These are phyloP conservation scores for Lasiodiplodia hormozganensis DNA, from an alignment of 2,329 filamentous ascomycete species.

Conservation along the genomic window DNA sequence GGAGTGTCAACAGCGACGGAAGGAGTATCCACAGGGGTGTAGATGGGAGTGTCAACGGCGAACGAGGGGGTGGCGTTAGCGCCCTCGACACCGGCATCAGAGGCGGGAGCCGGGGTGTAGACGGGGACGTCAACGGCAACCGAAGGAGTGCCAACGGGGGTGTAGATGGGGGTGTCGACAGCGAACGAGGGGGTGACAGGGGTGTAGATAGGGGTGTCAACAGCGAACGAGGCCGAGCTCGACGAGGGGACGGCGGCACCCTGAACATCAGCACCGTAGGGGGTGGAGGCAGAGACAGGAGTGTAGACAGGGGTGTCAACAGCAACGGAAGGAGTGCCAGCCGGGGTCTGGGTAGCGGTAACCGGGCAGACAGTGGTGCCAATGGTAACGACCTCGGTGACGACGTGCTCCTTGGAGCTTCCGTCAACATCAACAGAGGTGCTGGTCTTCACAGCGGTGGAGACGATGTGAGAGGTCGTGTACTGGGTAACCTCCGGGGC, in stretches of 20 bases:
- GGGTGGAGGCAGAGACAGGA: background rate
- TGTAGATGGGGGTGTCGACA: conserved; percentile 17
- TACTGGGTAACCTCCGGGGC: background rate
- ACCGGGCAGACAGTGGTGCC: conserved; percentile 16
- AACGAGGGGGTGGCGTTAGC: background rate
- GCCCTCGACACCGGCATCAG: background rate
- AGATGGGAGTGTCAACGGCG: background rate
- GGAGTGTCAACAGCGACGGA: conserved; percentile 4
- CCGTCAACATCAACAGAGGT: background rate
- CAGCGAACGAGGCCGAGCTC: background rate
- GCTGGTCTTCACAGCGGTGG: background rate
- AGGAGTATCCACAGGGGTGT: background rate
- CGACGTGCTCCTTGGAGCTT: background rate
- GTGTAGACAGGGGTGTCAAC: conserved; percentile 18
- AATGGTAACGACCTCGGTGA: background rate
- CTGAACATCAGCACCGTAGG: background rate
- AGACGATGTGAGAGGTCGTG: background rate
- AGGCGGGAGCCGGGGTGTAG: conserved; percentile 9
- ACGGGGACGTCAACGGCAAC: conserved; percentile 15
- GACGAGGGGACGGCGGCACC: background rate
- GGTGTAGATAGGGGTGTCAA: conserved; percentile 15
- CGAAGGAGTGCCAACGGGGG: background rate
- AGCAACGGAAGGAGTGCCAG: background rate
- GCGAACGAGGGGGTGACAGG: conserved; percentile 2
- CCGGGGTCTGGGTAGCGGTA: conserved; percentile 5